These are phyloP conservation scores for Piper longum DNA, from an alignment of 164 flowering plant genomes.

Conservation along the genomic window DNA sequence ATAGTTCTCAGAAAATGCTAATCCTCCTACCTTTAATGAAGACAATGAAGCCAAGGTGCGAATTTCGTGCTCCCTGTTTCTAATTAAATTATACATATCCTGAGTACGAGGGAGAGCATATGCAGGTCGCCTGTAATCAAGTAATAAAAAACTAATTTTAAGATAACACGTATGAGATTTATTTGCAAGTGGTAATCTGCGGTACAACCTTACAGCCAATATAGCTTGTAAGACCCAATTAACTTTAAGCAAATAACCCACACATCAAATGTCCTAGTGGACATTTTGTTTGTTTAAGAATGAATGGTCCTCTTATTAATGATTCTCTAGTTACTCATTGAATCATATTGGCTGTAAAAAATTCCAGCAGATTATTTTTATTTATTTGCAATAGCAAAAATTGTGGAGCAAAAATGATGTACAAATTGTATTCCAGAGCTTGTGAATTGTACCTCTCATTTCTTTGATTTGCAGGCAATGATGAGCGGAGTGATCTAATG, in stretches of 20 bases:
- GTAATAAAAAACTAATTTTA: not conserved
- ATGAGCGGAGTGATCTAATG: slow-evolving; percentile 51
- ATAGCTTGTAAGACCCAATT: too few species aligned
- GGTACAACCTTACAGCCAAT: too few species aligned
- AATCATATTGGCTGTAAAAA: too few species aligned
- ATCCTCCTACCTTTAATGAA: slow-evolving; percentile 44
- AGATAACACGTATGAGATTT: not conserved
- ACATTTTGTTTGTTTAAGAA: too few species aligned
- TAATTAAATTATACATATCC: slow-evolving; percentile 28
- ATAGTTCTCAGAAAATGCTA: not conserved
- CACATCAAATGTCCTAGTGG: too few species aligned
- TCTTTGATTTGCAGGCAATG: slow-evolving; percentile 49
- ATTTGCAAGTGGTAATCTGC: not conserved
- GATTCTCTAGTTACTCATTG: too few species aligned
- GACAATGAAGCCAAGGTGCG: slow-evolving; percentile 68
- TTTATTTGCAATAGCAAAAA: too few species aligned
- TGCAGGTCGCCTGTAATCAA: slow-evolving; percentile 44
- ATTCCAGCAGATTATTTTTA: too few species aligned
- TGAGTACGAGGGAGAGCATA: slow-evolving; percentile 49
- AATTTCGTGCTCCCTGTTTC: slow-evolving; percentile 45
- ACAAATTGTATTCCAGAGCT: not conserved
- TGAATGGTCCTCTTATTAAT: too few species aligned
- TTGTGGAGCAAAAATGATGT: not conserved
- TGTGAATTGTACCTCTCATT: slow-evolving; percentile 41
- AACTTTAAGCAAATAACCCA: too few species aligned